Base-by-base conservation (phyloP, 768 basidiomycete species). In the Clathrus columnatus region DNA sequence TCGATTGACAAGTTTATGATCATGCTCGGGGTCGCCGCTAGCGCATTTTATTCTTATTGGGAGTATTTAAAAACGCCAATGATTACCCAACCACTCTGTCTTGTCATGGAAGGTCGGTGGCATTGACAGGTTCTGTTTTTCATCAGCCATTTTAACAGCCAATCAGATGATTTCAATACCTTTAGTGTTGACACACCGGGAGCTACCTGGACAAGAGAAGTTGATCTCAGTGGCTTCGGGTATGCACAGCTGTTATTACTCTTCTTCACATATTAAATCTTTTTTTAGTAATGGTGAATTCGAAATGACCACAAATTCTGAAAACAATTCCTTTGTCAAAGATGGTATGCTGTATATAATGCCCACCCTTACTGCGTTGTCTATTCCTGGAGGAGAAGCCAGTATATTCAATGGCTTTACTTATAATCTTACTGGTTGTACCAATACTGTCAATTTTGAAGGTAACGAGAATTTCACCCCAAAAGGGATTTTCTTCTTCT, bases 151-250 rank as follows among this genome's bases (percentile, higher is more conserved):
- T 42, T 26, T 20, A 10, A 20, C 28, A 20, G 4, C 24, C 28
- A 52, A 21, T 21, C 24, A 46, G 89, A 93, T 63, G 73, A 89
- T 59, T 93, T 92, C 61, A 56, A 67, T 32, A 72, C 54, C 45
- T 47, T 61, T 51, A 20, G 18, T 21, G 27, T 48, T 20, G 46
- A 47, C 46, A 48, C 54, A 28, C 17, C 21, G 6, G 54, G 51
- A 17, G 75, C 75, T 32, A 78, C 77, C 2, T 91, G 88, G 77
- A 73, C 77, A 60, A 78, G 79, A 27, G 89, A 94, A 62, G 80
- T 91, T 27, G 81, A 82, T 59, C 77, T 91, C 68, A 83, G 86
- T 57, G 91, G 91, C 4, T 92, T 83, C 63, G 89, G 91, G 85
- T 85, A 64, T 51, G 81, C 61, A 47, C 30, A 20, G 30, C 14